phyloP scores from a whole-genome alignment of 2,329 filamentous ascomycete genomes.

The Calonectria multiphialidica region DNA sequence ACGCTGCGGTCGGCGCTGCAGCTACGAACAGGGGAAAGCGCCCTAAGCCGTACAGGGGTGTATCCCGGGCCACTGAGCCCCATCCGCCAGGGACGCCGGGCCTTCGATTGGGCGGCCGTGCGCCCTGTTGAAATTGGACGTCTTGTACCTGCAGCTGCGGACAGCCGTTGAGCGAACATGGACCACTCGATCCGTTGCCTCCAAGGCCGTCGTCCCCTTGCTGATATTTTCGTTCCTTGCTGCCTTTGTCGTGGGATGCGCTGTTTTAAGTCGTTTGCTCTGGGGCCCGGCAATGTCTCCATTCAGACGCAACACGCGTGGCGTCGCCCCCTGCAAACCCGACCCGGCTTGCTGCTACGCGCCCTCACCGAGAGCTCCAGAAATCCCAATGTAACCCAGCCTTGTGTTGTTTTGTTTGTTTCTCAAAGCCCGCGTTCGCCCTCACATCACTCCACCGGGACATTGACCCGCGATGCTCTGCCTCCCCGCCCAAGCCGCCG shows the following conservation, averaged over 20 bases:
- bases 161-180: constrained; percentile 34
- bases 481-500: neutral
- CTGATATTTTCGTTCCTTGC: neutral
- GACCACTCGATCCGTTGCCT: neutral
- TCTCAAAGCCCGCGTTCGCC: neutral
- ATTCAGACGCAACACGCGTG: constrained; percentile 1
- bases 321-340: neutral
- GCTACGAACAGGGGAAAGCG: constrained; percentile 23
- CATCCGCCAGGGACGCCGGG: constrained; percentile 39
- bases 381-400: constrained; percentile 4
- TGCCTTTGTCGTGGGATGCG: neutral
- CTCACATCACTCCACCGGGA: neutral
- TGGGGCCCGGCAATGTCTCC: neutral
- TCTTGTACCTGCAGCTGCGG: constrained; percentile 31
- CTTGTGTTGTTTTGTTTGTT: neutral
- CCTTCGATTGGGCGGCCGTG: constrained; percentile 33
- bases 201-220: neutral
- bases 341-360: too few relatives aligned
- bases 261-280: neutral
- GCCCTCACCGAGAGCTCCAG: too few relatives aligned
- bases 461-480: constrained; percentile 5
- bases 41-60: constrained; percentile 1
- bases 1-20: constrained; percentile 16
- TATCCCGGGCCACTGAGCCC: constrained; percentile 27
- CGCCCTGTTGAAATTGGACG: constrained; percentile 31